Evolutionary conservation across 1,284 basidiomycete genomes (phyloP).

Genomic region (Tremellales sp.): DNA sequence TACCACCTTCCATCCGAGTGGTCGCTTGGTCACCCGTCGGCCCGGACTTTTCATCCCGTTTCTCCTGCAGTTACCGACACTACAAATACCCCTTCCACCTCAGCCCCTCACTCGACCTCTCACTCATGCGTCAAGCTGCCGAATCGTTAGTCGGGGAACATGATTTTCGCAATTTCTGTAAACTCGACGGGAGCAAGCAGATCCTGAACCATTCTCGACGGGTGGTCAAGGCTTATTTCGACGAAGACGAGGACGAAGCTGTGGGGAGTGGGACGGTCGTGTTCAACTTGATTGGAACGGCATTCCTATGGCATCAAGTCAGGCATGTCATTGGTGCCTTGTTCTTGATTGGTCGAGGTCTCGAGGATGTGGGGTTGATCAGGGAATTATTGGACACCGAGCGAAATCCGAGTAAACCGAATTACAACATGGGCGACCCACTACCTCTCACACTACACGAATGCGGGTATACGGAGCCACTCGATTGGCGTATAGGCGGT

Average conservation of each 20-base stretch:
- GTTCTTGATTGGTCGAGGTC: constrained; percentile 77
- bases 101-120: constrained; percentile 59
- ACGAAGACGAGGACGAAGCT: constrained; percentile 25
- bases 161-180: constrained; percentile 95
- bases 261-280: constrained; percentile 53
- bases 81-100: constrained; percentile 90
- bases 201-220: constrained; percentile 58
- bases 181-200: constrained; percentile 91
- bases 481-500: constrained; percentile 66
- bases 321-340: constrained; percentile 91
- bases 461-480: constrained; percentile 66
- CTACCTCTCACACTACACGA: constrained; percentile 91
- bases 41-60: constrained; percentile 76
- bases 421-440: constrained; percentile 88
- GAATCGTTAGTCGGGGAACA: constrained; percentile 75
- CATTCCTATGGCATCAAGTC: constrained; percentile 96
- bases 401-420: constrained; percentile 68
- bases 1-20: constrained; percentile 86
- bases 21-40: constrained; percentile 93
- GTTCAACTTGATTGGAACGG: constrained; percentile 80
- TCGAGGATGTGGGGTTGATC: constrained; percentile 72
- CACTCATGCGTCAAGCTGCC: constrained; percentile 74
- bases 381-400: constrained; percentile 65
- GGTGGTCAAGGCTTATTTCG: constrained; percentile 40
- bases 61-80: constrained; percentile 80